These are phyloP conservation scores for Pyrenochaeta sp. DNA, from an alignment of 2,329 filamentous ascomycete genomes.

Conservation along the genomic window DNA sequence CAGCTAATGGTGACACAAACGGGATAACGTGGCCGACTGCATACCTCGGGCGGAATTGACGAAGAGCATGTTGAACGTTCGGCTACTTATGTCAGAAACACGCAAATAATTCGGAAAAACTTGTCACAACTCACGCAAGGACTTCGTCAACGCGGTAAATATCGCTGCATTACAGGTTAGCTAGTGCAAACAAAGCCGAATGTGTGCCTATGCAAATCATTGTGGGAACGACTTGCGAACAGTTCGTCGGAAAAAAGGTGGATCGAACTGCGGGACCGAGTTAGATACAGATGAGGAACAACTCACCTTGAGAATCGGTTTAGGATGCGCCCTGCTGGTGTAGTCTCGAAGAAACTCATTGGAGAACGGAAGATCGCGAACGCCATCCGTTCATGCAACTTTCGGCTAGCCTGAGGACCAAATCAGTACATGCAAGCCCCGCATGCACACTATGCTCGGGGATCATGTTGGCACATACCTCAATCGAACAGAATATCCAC, in stretches of 20 bases:
- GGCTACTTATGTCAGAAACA: constrained; percentile 52
- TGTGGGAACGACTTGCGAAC: background rate
- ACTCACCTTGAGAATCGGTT: constrained; percentile 92
- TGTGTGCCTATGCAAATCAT: background rate
- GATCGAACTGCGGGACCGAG: constrained; percentile 8
- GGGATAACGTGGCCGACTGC: constrained; percentile 23
- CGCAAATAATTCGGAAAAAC: constrained; percentile 1
- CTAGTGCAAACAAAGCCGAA: constrained; percentile 1
- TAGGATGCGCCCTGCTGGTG: constrained; percentile 92
- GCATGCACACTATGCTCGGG: constrained; percentile 11
- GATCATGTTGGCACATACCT: constrained; percentile 65
- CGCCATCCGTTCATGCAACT: constrained; percentile 96
- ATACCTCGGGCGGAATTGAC: constrained; percentile 59
- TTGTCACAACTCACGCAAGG: constrained; percentile 66
- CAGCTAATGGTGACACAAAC: constrained; percentile 30
- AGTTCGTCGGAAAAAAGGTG: constrained; percentile 8
- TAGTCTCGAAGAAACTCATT: constrained; percentile 99
- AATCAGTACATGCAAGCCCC: constrained; percentile 27
- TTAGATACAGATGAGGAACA: constrained; percentile 9
- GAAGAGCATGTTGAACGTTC: constrained; percentile 93
- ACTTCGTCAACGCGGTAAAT: constrained; percentile 90
- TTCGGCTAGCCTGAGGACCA: constrained; percentile 77
- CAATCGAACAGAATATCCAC: constrained; percentile 99
- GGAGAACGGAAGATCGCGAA: constrained; percentile 96
- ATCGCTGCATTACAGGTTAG: constrained; percentile 61